Conservation (phyloP, 371 early-diverging fungal genomes). For the Thermomucor indicae-seudaticae region DNA sequence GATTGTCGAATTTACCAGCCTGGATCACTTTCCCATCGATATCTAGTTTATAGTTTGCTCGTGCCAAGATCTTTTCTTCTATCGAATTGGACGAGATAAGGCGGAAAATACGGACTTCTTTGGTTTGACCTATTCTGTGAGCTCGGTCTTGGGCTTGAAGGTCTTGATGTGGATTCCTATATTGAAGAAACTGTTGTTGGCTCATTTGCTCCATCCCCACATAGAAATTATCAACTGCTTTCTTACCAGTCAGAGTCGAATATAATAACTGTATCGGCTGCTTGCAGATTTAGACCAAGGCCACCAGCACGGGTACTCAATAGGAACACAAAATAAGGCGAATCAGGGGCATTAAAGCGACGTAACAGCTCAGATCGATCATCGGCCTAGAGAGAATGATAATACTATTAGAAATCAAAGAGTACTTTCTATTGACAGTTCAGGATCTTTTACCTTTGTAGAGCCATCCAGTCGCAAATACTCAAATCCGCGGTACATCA, state of each 20-base stretch:
- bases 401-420: no score
- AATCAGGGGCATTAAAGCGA: conserved; percentile 78
- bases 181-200: not conserved
- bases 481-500: conserved; percentile 67
- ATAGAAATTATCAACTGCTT: not conserved
- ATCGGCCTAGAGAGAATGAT: conserved; percentile 44
- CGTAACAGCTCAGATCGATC: conserved; percentile 83
- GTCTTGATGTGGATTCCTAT: conserved; percentile 96
- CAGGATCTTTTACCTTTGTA: conserved; percentile 54
- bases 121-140: conserved; percentile 99
- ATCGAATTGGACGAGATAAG: conserved; percentile 92
- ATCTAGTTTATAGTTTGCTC: conserved; percentile 93
- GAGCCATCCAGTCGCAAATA: conserved; percentile 96
- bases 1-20: conserved; percentile 98
- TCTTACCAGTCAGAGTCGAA: conserved; percentile 96
- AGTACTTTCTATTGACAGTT: not conserved
- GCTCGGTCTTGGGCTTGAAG: conserved; percentile 99
- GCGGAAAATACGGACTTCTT: conserved; percentile 97
- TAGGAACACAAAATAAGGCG: conserved; percentile 90
- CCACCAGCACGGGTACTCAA: conserved; percentile 99
- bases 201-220: not conserved
- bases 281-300: conserved; percentile 97
- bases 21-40: conserved; percentile 98
- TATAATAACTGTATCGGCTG: conserved; percentile 99
- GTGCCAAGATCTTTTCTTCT: conserved; percentile 94